Evolutionary conservation across 2,329 filamentous ascomycete species (phyloP), one percentile per base, ranked within the genome.

Genomic region (Colletotrichum sp.): DNA sequence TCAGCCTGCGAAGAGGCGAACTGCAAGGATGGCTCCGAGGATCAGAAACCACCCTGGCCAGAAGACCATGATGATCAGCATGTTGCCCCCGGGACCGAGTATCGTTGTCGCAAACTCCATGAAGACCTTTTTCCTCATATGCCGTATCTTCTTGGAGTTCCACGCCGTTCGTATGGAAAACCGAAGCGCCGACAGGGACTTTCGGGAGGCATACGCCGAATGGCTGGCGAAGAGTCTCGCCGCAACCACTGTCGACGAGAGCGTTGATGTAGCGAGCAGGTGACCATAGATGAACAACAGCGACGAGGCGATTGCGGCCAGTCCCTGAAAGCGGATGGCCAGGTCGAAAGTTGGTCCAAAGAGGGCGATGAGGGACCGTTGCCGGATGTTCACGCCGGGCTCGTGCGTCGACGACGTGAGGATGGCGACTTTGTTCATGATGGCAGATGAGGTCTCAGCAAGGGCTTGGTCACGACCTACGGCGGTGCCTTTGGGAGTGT

Each of bases 31-130:
- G n/a, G 82, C 78, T 8, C 85, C 81, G 3, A 80, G 87, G 34
- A 92, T 75, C 32, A 91, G 76, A 75, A 86, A 82, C 90, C 90
- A 92, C 0, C 90, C 90, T 0, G 90, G 90, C 90, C 90, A 92
- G 78, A 92, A 89, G 77, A 91, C 77, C 75, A 91, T 62, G 36
- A 91, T 80, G 76, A 88, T 85, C 71, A 92, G 62, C 34, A 82
- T 80, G 77, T 90, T 90, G 7, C 86, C 86, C 29, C 88, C 85
- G 8, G 87, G 85, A 5, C 90, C 89, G 27, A 92, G 85, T 49
- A 91, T 83, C 66, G 88, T 85, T 65, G 87, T 83, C 73, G 87
- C 88, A 72, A 92, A 86, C 80, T 92, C 90, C 78, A 88, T 88
- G 71, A 88, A 88, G 70, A 90, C 77, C 78, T 87, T 88, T 77